These are phyloP conservation scores for Talinum fruticosum DNA, from an alignment of 148 eudicot species.

Conservation along the genomic window DNA sequence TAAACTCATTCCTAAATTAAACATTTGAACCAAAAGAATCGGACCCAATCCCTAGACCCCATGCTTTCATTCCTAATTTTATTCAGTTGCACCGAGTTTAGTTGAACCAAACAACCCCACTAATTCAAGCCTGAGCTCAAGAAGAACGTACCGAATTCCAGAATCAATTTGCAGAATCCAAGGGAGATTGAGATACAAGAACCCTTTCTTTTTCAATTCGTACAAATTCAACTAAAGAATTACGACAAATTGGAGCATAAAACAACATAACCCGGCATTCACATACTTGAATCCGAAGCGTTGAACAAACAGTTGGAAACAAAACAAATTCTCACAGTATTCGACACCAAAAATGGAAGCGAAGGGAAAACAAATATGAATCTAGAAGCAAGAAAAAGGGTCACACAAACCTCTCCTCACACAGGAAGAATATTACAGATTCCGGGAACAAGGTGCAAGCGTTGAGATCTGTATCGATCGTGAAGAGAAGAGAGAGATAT, in stretches of 20 bases:
- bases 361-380: background rate
- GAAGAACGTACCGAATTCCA: too few relatives aligned
- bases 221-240: too few relatives aligned
- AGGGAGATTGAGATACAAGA: too few relatives aligned
- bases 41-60: too few relatives aligned
- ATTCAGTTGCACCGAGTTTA: too few relatives aligned
- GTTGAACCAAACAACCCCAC: too few relatives aligned
- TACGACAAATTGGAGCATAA: background rate
- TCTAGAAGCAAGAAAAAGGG: background rate
- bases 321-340: background rate
- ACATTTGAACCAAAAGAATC: too few relatives aligned
- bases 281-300: background rate
- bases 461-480: background rate
- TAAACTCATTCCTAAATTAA: too few relatives aligned
- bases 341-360: background rate
- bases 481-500: background rate
- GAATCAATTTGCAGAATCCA: too few relatives aligned
- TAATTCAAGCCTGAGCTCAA: too few relatives aligned
- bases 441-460: background rate
- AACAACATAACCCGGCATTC: background rate
- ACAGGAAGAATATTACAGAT: background rate
- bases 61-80: too few relatives aligned
- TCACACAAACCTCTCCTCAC: background rate
- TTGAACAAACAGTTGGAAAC: background rate
- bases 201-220: too few relatives aligned